Percentiles rank a stretch among this genome's conserved stretches.
Evolutionary conservation across 306 rosid genomes (phyloP).

Genomic region (Malus sylvestris): DNA sequence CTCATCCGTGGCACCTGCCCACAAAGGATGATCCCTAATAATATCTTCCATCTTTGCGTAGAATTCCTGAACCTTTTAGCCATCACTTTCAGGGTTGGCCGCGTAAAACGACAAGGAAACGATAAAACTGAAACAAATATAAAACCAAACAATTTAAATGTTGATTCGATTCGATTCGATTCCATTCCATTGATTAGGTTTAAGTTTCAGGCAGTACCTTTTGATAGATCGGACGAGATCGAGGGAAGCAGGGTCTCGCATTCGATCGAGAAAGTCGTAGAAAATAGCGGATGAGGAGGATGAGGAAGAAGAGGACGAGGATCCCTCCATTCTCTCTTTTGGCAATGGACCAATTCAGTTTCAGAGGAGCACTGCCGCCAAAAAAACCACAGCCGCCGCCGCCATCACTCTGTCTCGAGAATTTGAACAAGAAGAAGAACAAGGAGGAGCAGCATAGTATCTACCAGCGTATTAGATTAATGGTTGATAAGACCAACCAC

Average conservation of each 20-base stretch:
- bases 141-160: not conserved
- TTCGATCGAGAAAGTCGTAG: slow-evolving; percentile 66
- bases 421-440: not conserved
- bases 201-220: slow-evolving; percentile 22
- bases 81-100: slow-evolving; percentile 37
- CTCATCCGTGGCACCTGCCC: slow-evolving; percentile 51
- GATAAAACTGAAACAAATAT: slow-evolving; percentile 30
- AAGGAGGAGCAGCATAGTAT: not conserved
- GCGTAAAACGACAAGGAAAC: slow-evolving; percentile 38
- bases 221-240: slow-evolving; percentile 68
- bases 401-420: not conserved
- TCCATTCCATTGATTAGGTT: not conserved
- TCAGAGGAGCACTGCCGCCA: not conserved
- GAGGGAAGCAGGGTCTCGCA: slow-evolving; percentile 71
- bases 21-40: slow-evolving; percentile 48
- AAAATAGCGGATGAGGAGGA: slow-evolving; percentile 30
- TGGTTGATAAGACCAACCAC: not conserved
- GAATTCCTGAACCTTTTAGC: slow-evolving; percentile 39
- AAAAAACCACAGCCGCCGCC: not conserved
- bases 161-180: not conserved
- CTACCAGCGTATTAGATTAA: not conserved
- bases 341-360: not conserved
- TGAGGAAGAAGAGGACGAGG: slow-evolving; percentile 20
- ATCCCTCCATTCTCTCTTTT: slow-evolving; percentile 30
- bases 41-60: slow-evolving; percentile 37